A percentile compares a stretch with the other conserved stretches of the same genome.
phyloP scores from a whole-genome alignment of 2,329 filamentous ascomycete genomes.

The Neophaeococcomyces mojaviensis region DNA sequence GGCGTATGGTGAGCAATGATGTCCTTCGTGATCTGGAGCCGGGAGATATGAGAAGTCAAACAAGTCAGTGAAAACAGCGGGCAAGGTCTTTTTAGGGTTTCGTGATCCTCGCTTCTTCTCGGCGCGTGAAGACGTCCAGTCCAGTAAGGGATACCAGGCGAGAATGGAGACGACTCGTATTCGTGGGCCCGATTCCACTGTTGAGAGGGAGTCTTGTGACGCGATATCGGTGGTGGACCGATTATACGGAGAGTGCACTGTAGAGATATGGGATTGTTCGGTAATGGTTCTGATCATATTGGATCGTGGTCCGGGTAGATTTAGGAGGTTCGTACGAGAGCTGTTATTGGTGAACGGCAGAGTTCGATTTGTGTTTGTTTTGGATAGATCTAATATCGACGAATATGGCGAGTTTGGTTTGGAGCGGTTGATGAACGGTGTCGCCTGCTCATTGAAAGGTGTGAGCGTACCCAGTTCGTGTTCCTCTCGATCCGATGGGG shows the following conservation, averaged over 20 bases:
- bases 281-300: conserved; percentile 4
- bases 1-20: conserved; percentile 51
- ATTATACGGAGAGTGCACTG: conserved; percentile 11
- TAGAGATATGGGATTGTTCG: not conserved
- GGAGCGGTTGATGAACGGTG: too few species aligned
- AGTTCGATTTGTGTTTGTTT: conserved; percentile 1
- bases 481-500: not conserved
- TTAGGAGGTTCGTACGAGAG: conserved; percentile 5
- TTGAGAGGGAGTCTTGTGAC: conserved; percentile 7
- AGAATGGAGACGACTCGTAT: conserved; percentile 50
- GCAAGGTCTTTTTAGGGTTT: conserved; percentile 44
- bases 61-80: conserved; percentile 40
- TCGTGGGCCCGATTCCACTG: conserved; percentile 28
- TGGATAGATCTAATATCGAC: not conserved
- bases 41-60: conserved; percentile 44
- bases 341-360: not conserved
- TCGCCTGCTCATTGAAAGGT: not conserved
- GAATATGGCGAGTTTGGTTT: not conserved
- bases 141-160: conserved; percentile 56
- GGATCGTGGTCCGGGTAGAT: conserved; percentile 5
- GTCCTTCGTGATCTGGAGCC: conserved; percentile 34
- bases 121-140: conserved; percentile 54
- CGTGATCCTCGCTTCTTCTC: conserved; percentile 50
- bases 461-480: not conserved
- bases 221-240: conserved; percentile 14